Conservation (phyloP, 2,329 filamentous ascomycete genomes). For the Leptographium radiaticola region DNA sequence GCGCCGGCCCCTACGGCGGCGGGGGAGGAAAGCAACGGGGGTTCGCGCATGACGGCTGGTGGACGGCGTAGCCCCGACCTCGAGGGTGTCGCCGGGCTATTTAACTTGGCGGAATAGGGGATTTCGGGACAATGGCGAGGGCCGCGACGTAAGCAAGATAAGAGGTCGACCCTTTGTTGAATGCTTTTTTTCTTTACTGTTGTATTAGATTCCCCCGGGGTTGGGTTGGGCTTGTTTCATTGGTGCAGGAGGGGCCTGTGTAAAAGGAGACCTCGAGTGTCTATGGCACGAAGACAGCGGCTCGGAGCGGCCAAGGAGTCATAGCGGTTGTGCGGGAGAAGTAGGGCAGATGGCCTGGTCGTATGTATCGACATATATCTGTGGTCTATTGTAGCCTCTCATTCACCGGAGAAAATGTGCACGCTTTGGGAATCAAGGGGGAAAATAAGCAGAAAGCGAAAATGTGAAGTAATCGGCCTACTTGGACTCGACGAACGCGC, state of each 20-base stretch:
- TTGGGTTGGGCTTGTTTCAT: background rate
- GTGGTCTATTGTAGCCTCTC: background rate
- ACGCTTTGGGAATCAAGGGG: background rate
- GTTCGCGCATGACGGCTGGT: slow-evolving; percentile 7
- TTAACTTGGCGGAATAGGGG: slow-evolving; percentile 14
- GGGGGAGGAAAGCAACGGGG: slow-evolving; percentile 8
- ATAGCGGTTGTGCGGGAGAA: background rate
- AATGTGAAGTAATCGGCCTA: background rate
- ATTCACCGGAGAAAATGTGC: background rate
- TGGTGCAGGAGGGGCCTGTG: background rate
- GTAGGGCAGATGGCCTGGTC: background rate
- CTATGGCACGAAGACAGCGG: background rate
- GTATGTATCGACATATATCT: background rate
- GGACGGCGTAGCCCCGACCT: slow-evolving; percentile 34
- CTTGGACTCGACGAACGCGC: too few relatives aligned
- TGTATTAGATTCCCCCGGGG: background rate
- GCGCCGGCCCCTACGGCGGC: slow-evolving; percentile 21
- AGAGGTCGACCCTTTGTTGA: background rate
- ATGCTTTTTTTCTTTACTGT: background rate
- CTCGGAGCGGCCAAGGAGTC: too few relatives aligned
- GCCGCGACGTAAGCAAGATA: background rate
- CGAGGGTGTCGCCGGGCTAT: slow-evolving; percentile 42
- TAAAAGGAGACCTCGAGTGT: background rate
- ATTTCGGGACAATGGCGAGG: background rate
- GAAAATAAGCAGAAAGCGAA: background rate